Evolutionary conservation across 345 rosid genomes (phyloP), one percentile per base, ranked within the genome.

Genomic region (Aurinia saxatilis): DNA sequence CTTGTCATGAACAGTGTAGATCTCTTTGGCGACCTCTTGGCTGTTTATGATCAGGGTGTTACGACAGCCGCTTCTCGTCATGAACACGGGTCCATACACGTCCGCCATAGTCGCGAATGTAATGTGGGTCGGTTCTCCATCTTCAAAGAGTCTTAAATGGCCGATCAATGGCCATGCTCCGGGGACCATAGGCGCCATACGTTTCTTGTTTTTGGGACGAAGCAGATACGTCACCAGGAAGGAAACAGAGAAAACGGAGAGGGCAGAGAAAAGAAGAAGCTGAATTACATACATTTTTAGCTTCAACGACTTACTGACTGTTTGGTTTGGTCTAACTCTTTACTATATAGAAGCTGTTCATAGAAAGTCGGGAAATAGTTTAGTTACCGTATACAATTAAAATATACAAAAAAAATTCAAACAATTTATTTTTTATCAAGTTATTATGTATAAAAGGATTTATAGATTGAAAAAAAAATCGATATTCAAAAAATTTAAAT

Each of bases 121-220:
- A 3, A 54, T 5, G 63, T 76, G 80, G 25, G 75, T 70, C 15
- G 71, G 66, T 10, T 66, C n/a, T n/a, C n/a, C n/a, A n/a, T 55
- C 59, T 0, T 55, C 72, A 25, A 63, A 45, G 8, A 50, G 33
- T 19, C 10, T 63, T 33, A 78, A 64, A 58, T 77, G 83, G 14
- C 83, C 81, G 5, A 77, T 60, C 8, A 81, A 1, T 1, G 82
- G 85, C 85, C 82, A 81, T 36, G 61, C 71, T 27, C 78, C 78
- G 0, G 62, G 49, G 0, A 69, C 73, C 23, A 62, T 58, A 1
- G 81, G 81, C 15, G 78, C 50, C 13, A 8, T 51, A 13, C 3
- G 37, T 36, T 50, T 44, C 15, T 62, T 62, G 46, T 49, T 62
- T 25, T 36, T 62, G 36, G n/a, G n/a, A n/a, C 38, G 4, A 8